Evolutionary conservation across 2,329 filamentous ascomycete genomes (phyloP).

Genomic region (Talaromyces verruculosus): DNA sequence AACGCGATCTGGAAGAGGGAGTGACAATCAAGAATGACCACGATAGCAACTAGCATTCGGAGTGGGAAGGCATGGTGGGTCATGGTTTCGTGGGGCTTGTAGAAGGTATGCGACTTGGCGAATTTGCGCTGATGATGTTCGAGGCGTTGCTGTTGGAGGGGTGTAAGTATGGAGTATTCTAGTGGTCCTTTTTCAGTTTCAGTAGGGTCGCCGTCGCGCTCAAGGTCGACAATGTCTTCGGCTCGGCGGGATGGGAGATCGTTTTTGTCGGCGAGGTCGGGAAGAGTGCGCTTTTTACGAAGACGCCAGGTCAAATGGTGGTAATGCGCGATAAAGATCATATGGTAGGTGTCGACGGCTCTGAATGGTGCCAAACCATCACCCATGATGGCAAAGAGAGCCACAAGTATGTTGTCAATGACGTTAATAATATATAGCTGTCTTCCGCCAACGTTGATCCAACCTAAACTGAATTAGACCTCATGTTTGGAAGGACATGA

Average conservation of each 20-base stretch:
- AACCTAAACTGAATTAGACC: constrained; percentile 47
- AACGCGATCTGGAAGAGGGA: constrained; percentile 77
- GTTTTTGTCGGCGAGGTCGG: constrained; percentile 65
- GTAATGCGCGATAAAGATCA: constrained; percentile 77
- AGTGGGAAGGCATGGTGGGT: constrained; percentile 80
- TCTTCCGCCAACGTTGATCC: constrained; percentile 76
- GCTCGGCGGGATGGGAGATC: constrained; percentile 58
- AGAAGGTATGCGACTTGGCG: constrained; percentile 80
- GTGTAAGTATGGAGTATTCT: constrained; percentile 63
- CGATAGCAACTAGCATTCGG: constrained; percentile 69
- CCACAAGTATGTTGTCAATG: constrained; percentile 70
- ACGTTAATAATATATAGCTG: constrained; percentile 69
- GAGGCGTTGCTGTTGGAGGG: constrained; percentile 66
- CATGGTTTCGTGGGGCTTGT: constrained; percentile 81
- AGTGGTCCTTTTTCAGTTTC: constrained; percentile 46
- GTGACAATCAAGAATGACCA: constrained; percentile 77
- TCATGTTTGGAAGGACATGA: not conserved
- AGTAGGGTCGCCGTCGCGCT: constrained; percentile 38
- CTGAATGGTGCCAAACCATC: constrained; percentile 73
- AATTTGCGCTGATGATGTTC: constrained; percentile 78
- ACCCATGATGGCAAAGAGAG: constrained; percentile 68
- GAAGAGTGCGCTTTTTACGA: constrained; percentile 62
- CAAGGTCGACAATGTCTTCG: constrained; percentile 46
- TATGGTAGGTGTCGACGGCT: constrained; percentile 80
- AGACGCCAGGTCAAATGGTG: constrained; percentile 65